Evolutionary conservation across 1,284 basidiomycete species (phyloP).

Genomic region (Trametes versicolor): DNA sequence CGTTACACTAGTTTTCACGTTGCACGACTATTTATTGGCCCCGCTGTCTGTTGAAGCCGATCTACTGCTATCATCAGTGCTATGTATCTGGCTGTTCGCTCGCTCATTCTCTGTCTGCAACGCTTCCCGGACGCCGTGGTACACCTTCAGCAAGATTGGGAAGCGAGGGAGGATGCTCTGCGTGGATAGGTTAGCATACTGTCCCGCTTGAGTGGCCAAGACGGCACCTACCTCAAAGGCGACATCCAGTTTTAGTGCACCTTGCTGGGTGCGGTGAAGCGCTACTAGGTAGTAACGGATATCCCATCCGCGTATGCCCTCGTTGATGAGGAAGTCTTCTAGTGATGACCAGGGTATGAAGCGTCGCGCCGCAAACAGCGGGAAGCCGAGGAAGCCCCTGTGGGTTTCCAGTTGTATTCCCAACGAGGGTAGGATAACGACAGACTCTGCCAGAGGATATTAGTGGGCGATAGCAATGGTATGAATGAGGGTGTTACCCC

Average conservation of each 20-base stretch:
- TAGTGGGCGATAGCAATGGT: not conserved
- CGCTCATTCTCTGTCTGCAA: constrained; percentile 21
- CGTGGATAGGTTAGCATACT: not conserved
- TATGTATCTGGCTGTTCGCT: constrained; percentile 13
- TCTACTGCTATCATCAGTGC: constrained; percentile 11
- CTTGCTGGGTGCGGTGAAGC: constrained; percentile 48
- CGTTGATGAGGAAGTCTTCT: constrained; percentile 75
- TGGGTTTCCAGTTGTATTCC: constrained; percentile 79
- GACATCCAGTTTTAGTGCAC: constrained; percentile 51
- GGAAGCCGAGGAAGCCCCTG: constrained; percentile 58
- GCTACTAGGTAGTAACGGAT: constrained; percentile 73
- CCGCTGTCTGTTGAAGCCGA: constrained; percentile 18
- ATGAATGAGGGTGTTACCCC: constrained; percentile 50
- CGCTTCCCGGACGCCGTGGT: constrained; percentile 60
- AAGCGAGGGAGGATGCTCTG: constrained; percentile 75
- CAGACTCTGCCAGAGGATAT: constrained; percentile 61
- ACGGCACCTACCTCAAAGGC: constrained; percentile 35
- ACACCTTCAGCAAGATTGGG: constrained; percentile 66
- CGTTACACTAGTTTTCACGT: constrained; percentile 1
- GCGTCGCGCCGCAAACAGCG: constrained; percentile 56
- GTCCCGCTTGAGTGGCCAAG: not conserved
- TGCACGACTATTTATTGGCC: constrained; percentile 12
- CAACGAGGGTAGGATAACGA: constrained; percentile 69
- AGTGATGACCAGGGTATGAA: constrained; percentile 68
- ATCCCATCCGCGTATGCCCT: constrained; percentile 75